Evolutionary conservation across 495 filamentous ascomycete species (phyloP), one percentile per base, ranked within the genome.

Genomic region (Penicillium parvum): DNA sequence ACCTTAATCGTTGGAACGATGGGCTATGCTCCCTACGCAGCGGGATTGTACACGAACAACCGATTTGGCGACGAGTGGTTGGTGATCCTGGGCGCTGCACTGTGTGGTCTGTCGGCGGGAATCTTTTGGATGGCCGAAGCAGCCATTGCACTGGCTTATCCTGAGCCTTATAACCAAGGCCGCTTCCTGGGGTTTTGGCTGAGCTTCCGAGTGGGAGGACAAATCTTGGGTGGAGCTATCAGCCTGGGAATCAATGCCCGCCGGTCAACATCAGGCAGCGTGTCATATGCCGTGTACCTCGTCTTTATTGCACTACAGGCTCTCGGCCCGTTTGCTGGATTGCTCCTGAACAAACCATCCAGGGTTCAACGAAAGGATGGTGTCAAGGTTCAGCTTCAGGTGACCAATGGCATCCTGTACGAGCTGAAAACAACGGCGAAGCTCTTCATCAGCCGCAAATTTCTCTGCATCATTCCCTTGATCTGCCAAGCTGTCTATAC

Each of bases 101-200:
- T 81, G 7, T 85, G 82, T 50, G 82, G 82, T 16, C 60, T 84
- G 23, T 78, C 75, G 0, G 82, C 82, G 0, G 80, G 81, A 4
- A 65, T 84, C 1, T 86, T 84, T 58, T 86, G 82, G 82, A 75
- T 75, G 60, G 74, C 80, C 0, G 82, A 85, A 52, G 75, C 73
- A 3, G 80, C 81, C 1, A 82, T 86, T 32, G 81, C 79, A 0
- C 73, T 84, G 4, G 64, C 75, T 0, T 85, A 85, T 48, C 79
- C 81, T 0, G 82, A 85, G 45, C 73, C 75, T 2, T 72, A 75
- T 36, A 83, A 84, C 32, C 69, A 76, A 48, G 80, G 79, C 0
- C 69, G 70, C 16, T 77, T 75, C 26, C 61, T 84, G 1, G 79
- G 77, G 0, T 75, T 77, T 43, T 85, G 82, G 81, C 61, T 84